Conservation (phyloP, 73 alveolate genomes). For the Effrenium voratum region DNA sequence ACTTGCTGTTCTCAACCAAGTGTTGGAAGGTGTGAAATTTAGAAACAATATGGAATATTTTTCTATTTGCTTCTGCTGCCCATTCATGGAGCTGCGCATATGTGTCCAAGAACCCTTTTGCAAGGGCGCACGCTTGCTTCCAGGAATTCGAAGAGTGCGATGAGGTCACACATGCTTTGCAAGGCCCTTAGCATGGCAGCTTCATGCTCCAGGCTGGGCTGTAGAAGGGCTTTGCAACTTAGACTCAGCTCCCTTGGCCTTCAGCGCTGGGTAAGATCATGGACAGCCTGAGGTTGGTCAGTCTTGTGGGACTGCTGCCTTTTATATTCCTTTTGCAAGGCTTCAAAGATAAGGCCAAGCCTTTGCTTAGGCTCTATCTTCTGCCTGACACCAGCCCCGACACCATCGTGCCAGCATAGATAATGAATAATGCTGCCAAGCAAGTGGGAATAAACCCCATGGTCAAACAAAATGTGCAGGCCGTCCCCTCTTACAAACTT, state of each 20-base stretch:
- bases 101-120: neutral
- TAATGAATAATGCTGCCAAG: neutral
- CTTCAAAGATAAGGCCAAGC: neutral
- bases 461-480: neutral
- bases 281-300: conserved; percentile 21
- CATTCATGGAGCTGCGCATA: neutral
- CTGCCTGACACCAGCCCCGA: conserved; percentile 1
- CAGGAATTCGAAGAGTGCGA: neutral
- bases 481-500: conserved; percentile 24
- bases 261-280: conserved; percentile 11
- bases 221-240: neutral
- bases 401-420: neutral
- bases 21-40: neutral
- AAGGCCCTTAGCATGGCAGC: neutral
- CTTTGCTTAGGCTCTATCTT: neutral
- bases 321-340: neutral
- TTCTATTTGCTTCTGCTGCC: neutral
- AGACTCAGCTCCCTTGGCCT: conserved; percentile 12
- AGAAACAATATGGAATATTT: neutral
- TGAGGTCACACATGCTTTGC: conserved; percentile 13
- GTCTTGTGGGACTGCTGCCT: neutral
- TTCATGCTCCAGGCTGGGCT: neutral
- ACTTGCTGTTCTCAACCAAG: neutral
- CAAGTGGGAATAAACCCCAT: conserved; percentile 20
- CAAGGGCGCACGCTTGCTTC: neutral